Base-by-base conservation (phyloP, 2,329 filamentous ascomycete genomes). In the Daldinia sp. region DNA sequence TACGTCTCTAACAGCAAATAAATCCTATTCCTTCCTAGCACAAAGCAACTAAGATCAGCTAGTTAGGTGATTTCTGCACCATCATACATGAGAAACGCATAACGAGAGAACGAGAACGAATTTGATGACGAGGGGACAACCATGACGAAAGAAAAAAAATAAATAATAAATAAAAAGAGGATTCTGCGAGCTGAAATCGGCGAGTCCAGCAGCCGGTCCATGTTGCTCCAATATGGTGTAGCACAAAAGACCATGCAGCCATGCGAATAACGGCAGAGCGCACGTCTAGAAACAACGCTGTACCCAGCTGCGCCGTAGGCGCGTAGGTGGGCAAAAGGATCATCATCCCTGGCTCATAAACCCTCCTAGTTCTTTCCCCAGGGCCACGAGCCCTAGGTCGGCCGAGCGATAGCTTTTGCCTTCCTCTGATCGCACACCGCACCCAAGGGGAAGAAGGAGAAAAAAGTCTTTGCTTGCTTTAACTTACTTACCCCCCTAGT, bases 201-300 rank as follows among this genome's bases (percentile, higher is more conserved):
- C 20, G 51, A 54, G 51, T 20, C 33, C 28, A 53, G 26, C 4
- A 15, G 30, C 48, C n/a, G 26, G 48, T 23, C 48, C 26, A 53
- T 33, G 13, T 37, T 54, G 46, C 41, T 55, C 51, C 61, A 35
- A 62, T 12, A 23, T 48, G 7, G 20, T 28, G 59, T 63, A 66
- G 61, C 55, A 65, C 51, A 56, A 60, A 62, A 66, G 54, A 35
- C 59, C 68, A 66, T 68, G 65, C 65, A 68, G 56, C 65, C 56
- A 62, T 66, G 59, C 65, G 65, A 62, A 39, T 33, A 50, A 46
- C 39, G 42, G 56, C 51, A 68, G 55, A 30, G 23, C 53, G 56
- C 62, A 58, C 59, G 61, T 46, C 44, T 30, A 51, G 60, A 50
- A 50, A 56, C 28, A 56, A 50, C 48, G 65, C 63, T 59, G 33